Percentiles rank a stretch among this genome's conserved stretches.
These are phyloP conservation scores for Pseudoscleropodium purum DNA, from an alignment of 225 moss, liverwort and hornwort species.

Conservation along the genomic window DNA sequence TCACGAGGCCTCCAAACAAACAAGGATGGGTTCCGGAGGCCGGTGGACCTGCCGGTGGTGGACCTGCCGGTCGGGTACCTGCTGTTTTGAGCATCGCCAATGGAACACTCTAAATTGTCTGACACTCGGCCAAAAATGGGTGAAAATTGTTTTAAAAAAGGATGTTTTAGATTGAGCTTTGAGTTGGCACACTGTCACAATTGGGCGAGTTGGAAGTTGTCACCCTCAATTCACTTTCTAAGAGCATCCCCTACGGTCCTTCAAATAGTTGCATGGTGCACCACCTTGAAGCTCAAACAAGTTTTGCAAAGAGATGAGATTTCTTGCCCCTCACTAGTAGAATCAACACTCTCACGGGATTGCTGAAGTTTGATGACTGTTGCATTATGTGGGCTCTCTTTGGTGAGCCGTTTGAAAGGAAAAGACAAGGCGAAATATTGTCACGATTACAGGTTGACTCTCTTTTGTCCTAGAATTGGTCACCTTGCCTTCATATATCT, in stretches of 20 bases:
- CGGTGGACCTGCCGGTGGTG: no score
- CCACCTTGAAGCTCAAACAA: neutral
- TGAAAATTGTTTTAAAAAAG: neutral
- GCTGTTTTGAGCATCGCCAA: neutral
- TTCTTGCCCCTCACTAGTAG: accelerated
- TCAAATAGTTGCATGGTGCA: neutral
- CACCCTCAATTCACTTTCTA: neutral
- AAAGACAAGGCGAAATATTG: neutral
- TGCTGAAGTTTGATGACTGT: neutral
- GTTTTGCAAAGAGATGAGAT: neutral
- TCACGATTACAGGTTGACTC: neutral
- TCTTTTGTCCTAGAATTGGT: neutral
- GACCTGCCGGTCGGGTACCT: no score
- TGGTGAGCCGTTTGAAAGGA: neutral
- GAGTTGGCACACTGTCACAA: accelerated
- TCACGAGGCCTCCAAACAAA: neutral
- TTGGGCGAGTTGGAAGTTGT: neutral
- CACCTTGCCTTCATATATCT: accelerated
- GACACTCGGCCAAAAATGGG: neutral
- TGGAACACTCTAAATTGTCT: neutral
- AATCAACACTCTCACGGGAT: accelerated
- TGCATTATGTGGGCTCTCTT: accelerated
- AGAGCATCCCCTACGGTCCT: neutral
- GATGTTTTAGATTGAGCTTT: neutral
- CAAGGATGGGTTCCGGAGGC: neutral